Percentiles rank a stretch among this genome's conserved stretches.
Conservation (phyloP, 2,329 filamentous ascomycete genomes). For the Fusarium sacchari region DNA sequence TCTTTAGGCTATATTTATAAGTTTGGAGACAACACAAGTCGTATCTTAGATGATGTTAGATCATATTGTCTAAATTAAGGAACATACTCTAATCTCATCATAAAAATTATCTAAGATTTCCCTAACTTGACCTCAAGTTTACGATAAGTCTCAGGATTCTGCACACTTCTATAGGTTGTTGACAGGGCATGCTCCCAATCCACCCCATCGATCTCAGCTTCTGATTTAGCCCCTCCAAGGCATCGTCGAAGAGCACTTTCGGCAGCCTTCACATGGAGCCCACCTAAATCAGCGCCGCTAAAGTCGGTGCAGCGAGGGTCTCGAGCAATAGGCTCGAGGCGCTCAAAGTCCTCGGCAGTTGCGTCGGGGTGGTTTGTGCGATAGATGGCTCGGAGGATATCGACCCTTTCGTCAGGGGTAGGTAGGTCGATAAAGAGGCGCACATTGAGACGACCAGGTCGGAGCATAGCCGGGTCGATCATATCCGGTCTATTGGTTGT, state of each 20-base stretch:
- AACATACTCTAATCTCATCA: not conserved
- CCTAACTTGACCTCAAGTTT: conserved; percentile 41
- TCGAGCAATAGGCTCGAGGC: conserved; percentile 72
- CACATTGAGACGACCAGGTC: conserved; percentile 88
- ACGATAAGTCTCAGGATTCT: conserved; percentile 57
- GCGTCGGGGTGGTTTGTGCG: conserved; percentile 53
- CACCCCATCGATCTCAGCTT: conserved; percentile 44
- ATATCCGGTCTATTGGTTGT: conserved; percentile 96
- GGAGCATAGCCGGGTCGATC: conserved; percentile 94
- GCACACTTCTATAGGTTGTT: conserved; percentile 62
- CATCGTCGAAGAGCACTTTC: conserved; percentile 59
- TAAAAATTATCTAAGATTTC: not conserved
- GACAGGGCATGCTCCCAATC: conserved; percentile 66
- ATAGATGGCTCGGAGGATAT: conserved; percentile 80
- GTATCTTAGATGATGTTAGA: not conserved
- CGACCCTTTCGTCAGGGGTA: conserved; percentile 78
- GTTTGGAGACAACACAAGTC: not conserved
- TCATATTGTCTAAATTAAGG: too few species aligned
- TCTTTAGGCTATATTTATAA: not conserved
- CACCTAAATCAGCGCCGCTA: conserved; percentile 72
- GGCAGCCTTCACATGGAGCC: conserved; percentile 59
- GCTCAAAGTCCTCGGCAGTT: conserved; percentile 58
- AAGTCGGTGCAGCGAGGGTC: conserved; percentile 78
- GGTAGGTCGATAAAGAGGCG: conserved; percentile 92
- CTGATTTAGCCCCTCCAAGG: conserved; percentile 41